Percentiles rank a stretch among this genome's conserved stretches.
These are phyloP conservation scores for Xylariaceae sp. DNA, from an alignment of 2,329 filamentous ascomycete genomes.

Conservation along the genomic window DNA sequence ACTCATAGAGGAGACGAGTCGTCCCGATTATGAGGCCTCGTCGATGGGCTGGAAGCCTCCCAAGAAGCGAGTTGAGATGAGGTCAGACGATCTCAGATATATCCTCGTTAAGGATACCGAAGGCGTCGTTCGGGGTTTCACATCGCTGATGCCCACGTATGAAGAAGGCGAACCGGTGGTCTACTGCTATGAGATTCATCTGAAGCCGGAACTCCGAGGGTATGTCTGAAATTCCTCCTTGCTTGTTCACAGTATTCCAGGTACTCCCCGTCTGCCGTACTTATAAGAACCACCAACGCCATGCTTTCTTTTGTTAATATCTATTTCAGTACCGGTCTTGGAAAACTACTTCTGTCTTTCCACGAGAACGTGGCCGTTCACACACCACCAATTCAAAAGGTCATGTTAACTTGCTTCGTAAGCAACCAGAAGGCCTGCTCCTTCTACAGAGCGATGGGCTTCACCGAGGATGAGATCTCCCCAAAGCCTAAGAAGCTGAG, in stretches of 20 bases:
- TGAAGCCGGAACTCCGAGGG: slow-evolving; percentile 52
- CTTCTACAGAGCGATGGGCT: slow-evolving; percentile 61
- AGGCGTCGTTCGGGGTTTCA: slow-evolving; percentile 47
- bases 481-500: slow-evolving; percentile 50
- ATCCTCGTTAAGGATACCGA: slow-evolving; percentile 49
- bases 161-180: slow-evolving; percentile 62
- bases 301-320: neutral
- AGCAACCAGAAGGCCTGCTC: slow-evolving; percentile 51
- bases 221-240: slow-evolving; percentile 29
- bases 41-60: slow-evolving; percentile 57
- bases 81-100: slow-evolving; percentile 61
- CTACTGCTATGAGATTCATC: slow-evolving; percentile 77
- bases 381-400: slow-evolving; percentile 53
- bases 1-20: slow-evolving; percentile 59
- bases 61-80: slow-evolving; percentile 64
- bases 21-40: slow-evolving; percentile 58
- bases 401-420: slow-evolving; percentile 70
- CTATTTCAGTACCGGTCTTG: slow-evolving; percentile 54
- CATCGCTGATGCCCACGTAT: slow-evolving; percentile 66
- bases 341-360: slow-evolving; percentile 52
- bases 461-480: slow-evolving; percentile 49
- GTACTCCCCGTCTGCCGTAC: neutral
- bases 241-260: no score
- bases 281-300: neutral
- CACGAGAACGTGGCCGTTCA: slow-evolving; percentile 49